Conservation (phyloP, 1,284 basidiomycete genomes). For the Heterobasidion irregulare region DNA sequence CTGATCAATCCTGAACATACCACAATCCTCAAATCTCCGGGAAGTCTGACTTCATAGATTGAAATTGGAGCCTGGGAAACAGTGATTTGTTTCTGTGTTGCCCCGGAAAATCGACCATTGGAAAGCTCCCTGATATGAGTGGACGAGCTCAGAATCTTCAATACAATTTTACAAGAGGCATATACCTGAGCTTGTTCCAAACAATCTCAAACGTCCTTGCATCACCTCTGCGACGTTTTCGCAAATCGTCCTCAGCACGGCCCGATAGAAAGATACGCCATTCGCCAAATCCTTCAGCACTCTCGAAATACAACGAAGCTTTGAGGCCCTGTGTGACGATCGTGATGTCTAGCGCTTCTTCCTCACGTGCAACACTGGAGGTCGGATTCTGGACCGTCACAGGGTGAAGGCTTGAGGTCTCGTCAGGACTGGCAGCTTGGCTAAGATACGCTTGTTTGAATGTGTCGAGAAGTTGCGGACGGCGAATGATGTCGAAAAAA, state of each 20-base stretch:
- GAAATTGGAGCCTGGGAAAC: conserved; percentile 30
- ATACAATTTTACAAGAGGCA: conserved; percentile 1
- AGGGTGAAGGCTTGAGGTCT: conserved; percentile 16
- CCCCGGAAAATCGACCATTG: conserved; percentile 55
- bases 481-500: background rate
- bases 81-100: conserved; percentile 60
- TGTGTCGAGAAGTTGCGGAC: background rate
- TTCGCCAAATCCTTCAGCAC: conserved; percentile 41
- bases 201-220: conserved; percentile 35
- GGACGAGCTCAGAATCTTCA: background rate
- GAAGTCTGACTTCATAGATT: conserved; percentile 65
- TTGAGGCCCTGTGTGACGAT: conserved; percentile 33
- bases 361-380: too few species aligned
- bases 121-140: conserved; percentile 45
- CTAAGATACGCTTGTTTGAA: background rate
- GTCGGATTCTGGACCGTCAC: too few species aligned
- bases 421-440: background rate
- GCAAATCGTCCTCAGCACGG: conserved; percentile 33
- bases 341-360: background rate
- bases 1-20: conserved; percentile 25
- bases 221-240: conserved; percentile 30
- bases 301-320: conserved; percentile 40
- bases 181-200: conserved; percentile 52
- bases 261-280: conserved; percentile 44
- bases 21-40: conserved; percentile 48